Base-by-base conservation (phyloP, 768 basidiomycete genomes). In the Serendipita vermifera region DNA sequence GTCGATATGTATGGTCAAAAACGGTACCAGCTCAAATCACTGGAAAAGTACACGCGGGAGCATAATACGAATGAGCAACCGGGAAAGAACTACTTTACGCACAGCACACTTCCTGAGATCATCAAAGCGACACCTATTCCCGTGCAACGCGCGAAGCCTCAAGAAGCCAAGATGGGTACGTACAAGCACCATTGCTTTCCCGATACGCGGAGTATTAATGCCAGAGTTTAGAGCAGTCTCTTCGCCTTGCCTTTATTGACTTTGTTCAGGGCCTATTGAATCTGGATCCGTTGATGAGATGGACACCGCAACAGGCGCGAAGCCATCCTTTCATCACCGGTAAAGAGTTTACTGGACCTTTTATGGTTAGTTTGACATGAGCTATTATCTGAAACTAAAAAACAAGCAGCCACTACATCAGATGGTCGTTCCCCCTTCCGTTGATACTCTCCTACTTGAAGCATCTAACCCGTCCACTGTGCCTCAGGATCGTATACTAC, bases 41-140 rank as follows among this genome's bases (percentile, higher is more conserved):
- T 99, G 60, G 93, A 98, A 58, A 92, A 98, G 68, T 99, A 97
- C 67, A 87, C 90, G 3, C 77, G 87, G 46, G 96, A 99, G 68
- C 92, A 93, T 70, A 87, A 87, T 59, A 85, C 88, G 14, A 85
- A 92, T 60, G 96, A 99, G 66, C 96, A 98, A 66, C 93, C 93
- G 0, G 93, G 92, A 62, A 99, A 99, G 70, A 94, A 98, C 69
- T 99, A 98, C 68, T 98, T 99, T 78, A 88, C 91, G 67, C 90
- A 92, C 15, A 88, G 80, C 26, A 84, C 88, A 17, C 71, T 99
- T 36, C 91, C 89, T 1, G 96, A 99, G 59, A 94, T 99, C 63
- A 86, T 99, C 69, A 91, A 91, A 67, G 85, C 85, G 38, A 91
- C 96, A 39, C 90, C 93, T n/a, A 84, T 94, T 77, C 84, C 88